Evolutionary conservation across 257 asterid genomes (phyloP), one percentile per base, ranked within the genome.

Genomic region (Paraleonurus japonicus): DNA sequence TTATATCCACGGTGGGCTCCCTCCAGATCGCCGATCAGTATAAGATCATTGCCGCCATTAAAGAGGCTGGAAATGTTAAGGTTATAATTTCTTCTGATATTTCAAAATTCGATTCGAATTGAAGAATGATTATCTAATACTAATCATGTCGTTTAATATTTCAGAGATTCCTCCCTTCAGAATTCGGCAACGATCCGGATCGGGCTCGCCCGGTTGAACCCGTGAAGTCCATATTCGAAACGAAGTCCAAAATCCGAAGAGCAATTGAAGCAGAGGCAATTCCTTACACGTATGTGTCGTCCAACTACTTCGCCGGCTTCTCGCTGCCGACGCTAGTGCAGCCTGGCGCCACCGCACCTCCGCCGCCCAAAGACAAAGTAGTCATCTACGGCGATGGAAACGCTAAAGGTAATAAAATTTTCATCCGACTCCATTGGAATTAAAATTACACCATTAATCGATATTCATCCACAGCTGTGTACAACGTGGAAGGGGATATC

Each of bases 121-220:
- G 43, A 35, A 35, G 43, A 35, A 35, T 35, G 7, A 32, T 41
- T 12, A 3, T 11, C 0, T 35, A 12, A 1, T 35, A 35, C 3
- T 35, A 35, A 35, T 35, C 43, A 9, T 41, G 1, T 2, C 0
- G 4, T 13, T 20, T 10, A 4, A 27, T 26, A 3, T 30, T 45
- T 39, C 79, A 92, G 98, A 88, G 89, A 60, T 92, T 89, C 79
- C 69, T 85, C n/a, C 98, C 98, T 0, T 92, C 98, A 0, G 98
- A 92, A 65, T 92, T 86, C 47, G 90, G 95, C 7, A 72, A 79
- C 57, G 98, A 92, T 35, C 90, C 80, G 20, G 96, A 92, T 65
- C 85, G 77, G 7, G 11, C 76, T 1, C 80, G 84, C 1, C 90
- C 92, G 0, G 92, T 88, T 0, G 92, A 81, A 48, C 96, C 96